Conservation (phyloP, 176 grass and related monocot genomes). For the Coix lacrymajobi region DNA sequence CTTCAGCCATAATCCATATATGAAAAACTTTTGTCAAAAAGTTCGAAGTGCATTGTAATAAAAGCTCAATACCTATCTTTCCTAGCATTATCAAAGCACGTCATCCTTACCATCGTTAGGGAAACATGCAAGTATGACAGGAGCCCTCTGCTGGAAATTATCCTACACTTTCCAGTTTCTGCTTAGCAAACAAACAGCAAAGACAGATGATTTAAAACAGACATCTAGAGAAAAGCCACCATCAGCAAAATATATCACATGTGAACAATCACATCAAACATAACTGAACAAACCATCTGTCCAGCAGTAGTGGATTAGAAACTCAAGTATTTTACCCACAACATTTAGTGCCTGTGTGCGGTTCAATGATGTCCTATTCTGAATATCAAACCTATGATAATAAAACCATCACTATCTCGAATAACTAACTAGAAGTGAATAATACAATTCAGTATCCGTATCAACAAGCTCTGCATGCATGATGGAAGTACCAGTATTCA, state of each 20-base stretch:
- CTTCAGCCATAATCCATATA: not conserved
- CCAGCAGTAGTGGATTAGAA: not conserved
- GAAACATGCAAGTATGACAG: slow-evolving; percentile 42
- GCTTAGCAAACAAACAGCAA: slow-evolving; percentile 67
- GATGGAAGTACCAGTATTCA: not conserved
- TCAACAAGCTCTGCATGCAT: slow-evolving; percentile 8
- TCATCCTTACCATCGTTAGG: slow-evolving; percentile 44
- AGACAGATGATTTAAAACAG: slow-evolving; percentile 32
- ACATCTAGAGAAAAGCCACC: not conserved
- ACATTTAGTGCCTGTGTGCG: not conserved
- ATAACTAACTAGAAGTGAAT: not conserved
- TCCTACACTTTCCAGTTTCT: slow-evolving; percentile 65
- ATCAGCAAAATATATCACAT: slow-evolving; percentile 19
- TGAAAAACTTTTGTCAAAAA: not conserved
- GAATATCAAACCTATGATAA: not conserved
- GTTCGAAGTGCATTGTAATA: slow-evolving; percentile 22
- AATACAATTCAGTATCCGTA: not conserved
- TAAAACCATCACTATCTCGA: slow-evolving; percentile 11
- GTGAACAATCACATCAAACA: slow-evolving; percentile 3
- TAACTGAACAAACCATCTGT: not conserved
- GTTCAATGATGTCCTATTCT: not conserved
- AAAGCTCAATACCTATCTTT: slow-evolving; percentile 30
- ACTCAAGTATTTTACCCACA: not conserved
- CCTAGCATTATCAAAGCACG: slow-evolving; percentile 46
- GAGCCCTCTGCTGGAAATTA: slow-evolving; percentile 35